Evolutionary conservation across 108 stramenopile genomes (phyloP), one percentile per base, ranked within the genome.

Genomic region (Asterionellopsis glacialis): DNA sequence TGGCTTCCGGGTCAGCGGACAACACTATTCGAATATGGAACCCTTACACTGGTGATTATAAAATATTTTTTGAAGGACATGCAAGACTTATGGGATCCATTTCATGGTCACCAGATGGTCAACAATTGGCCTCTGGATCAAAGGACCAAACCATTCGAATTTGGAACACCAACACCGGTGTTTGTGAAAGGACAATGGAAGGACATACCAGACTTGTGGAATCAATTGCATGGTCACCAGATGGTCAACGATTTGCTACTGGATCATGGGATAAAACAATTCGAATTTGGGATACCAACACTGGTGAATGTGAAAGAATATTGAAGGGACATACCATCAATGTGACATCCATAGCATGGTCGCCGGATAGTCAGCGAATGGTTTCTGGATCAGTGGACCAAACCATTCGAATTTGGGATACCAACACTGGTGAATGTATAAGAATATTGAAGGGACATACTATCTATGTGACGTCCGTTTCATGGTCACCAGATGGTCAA

Each of bases 41-140:
- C 24, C 3, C 52, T 9, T 4, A 9, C 4, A 21, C 21, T 1
- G 52, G 52, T 24, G 24, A 15, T 15, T 53, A 19, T 25, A 9
- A 1, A 15, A 53, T 23, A 9, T 7, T 33, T 2, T 5, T 33
- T 33, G 33, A 33, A 7, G 33, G 33, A 6, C 52, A 53, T 53
- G 24, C 19, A 5, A 7, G 5, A 5, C 5, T 2, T 5, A 5
- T 33, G 2, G 33, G 5, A 33, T 24, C 5, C 21, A 24, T 53
- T 24, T 5, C 52, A 15, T 53, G 52, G 52, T 53, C 52, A 24
- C 52, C 52, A 53, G 52, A 53, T 25, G 52, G 52, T 25, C 21
- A 53, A 53, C 19, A 53, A 53, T 19, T 53, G 19, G 12, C 24
- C 3, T 24, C 22, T 53, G 52, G 19, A 24, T 21, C 52, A 24